Evolutionary conservation across 2,329 filamentous ascomycete species (phyloP), one percentile per base, ranked within the genome.

Genomic region (Ophiostoma sp.): DNA sequence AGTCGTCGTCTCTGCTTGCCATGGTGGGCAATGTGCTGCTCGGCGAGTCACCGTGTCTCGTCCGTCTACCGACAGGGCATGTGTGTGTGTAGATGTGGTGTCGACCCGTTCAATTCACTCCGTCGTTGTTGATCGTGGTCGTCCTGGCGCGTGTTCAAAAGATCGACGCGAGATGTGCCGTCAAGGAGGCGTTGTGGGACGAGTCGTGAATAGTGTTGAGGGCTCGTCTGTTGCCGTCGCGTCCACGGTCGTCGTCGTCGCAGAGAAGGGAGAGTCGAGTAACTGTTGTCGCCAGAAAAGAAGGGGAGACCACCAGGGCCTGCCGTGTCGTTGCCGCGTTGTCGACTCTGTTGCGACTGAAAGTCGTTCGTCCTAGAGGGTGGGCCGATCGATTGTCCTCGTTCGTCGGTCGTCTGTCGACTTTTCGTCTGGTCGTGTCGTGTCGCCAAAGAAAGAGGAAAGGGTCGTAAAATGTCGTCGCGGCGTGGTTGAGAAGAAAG

Each of bases 1-100:
- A 81, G 31, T 70, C 59, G 25, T 73, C 73, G 28, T 71, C 71
- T 36, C 61, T 57, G 64, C 59, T 69, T 1, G 73, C 68, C 75
- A 76, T 76, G 42, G 25, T 69, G 28, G 28, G 15, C 25, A 33
- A 36, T 33, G 48, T 68, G 33, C 31, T 42, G 31, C 48, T 19
- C 31, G 68, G 28, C 19, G 28, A 15, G 66, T 69, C 28, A 64
- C 61, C 36, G 59, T 63, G 11, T 63, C 11, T 42, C 36, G 25
- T 22, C 8, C 33, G 36, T 45, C 61, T 64, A 64, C 19, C 36
- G 61, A n/a, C 61, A 28, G 61, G 12, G 61, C 61, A 64, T 64
- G 61, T 36, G 17, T 22, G n/a, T 39, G 33, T 33, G 57, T 55
- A 22, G 50, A 28, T 9, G 50, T 22, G 31, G 15, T 45, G 36